Evolutionary conservation across 345 rosid genomes (phyloP).

Genomic region (Corymbia maculata): DNA sequence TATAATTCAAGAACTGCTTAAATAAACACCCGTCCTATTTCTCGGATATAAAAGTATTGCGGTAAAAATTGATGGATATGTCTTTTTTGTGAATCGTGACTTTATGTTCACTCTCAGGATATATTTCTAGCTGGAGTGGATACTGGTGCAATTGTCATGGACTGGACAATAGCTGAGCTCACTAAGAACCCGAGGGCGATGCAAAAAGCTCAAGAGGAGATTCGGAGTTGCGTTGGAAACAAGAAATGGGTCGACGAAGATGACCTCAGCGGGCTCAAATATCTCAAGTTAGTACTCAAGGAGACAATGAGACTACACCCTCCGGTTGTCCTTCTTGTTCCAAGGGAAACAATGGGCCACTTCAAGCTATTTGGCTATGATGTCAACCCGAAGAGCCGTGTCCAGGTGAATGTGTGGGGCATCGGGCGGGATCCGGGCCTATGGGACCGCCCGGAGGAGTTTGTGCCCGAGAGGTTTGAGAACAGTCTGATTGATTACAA

Average conservation of each 20-base stretch:
- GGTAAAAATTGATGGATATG: not conserved
- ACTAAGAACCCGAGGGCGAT: constrained; percentile 22
- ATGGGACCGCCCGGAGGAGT: constrained; percentile 36
- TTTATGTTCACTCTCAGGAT: constrained; percentile 6
- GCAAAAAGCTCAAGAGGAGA: constrained; percentile 29
- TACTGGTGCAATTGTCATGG: constrained; percentile 5
- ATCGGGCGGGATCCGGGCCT: constrained; percentile 16
- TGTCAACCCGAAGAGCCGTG: constrained; percentile 17
- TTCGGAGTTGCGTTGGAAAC: constrained; percentile 14
- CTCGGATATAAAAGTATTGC: not conserved
- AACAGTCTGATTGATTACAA: constrained; percentile 17
- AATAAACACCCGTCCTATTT: not conserved
- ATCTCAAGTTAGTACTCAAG: constrained; percentile 33
- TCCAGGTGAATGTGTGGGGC: constrained; percentile 35
- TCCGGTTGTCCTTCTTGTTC: constrained; percentile 23
- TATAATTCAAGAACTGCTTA: not conserved
- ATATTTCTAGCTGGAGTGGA: constrained; percentile 25
- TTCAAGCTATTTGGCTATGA: constrained; percentile 21
- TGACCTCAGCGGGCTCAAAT: constrained; percentile 15
- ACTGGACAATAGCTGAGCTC: constrained; percentile 44
- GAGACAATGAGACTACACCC: constrained; percentile 48
- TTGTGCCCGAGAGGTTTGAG: constrained; percentile 30
- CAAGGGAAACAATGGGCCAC: constrained; percentile 33
- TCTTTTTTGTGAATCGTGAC: not conserved
- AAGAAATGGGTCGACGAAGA: constrained; percentile 17